Evolutionary conservation across 2,329 filamentous ascomycete genomes (phyloP).

Genomic region (Dichotomopilus funicola): DNA sequence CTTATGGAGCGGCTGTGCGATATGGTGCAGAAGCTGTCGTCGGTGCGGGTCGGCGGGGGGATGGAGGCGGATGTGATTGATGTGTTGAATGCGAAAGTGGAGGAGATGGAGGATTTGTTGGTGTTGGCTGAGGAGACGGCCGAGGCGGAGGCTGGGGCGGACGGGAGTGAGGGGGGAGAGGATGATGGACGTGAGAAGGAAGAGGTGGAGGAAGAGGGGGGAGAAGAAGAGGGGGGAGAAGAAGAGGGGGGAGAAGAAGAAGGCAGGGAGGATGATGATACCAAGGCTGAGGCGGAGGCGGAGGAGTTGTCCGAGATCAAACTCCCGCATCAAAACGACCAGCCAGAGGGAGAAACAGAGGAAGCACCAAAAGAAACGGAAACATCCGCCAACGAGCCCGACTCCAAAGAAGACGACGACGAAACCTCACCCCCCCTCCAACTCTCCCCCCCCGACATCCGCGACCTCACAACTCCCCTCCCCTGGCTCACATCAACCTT

Average conservation of each 20-base stretch:
- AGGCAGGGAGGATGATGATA: neutral
- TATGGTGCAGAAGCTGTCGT: conserved; percentile 33
- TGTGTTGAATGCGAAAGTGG: conserved; percentile 35
- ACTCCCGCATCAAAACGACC: neutral
- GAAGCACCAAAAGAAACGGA: neutral
- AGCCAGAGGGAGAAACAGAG: neutral
- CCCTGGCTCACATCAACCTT: conserved; percentile 11
- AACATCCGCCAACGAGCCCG: neutral
- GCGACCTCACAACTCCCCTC: conserved; percentile 9
- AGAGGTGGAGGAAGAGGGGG: neutral
- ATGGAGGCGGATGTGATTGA: conserved; percentile 29
- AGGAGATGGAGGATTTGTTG: conserved; percentile 37
- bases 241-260: neutral
- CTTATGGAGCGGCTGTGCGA: conserved; percentile 40
- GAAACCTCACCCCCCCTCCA: neutral
- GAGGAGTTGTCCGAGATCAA: neutral
- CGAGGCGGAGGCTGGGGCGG: conserved; percentile 9
- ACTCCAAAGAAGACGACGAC: neutral
- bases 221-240: neutral
- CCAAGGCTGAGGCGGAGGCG: no score
- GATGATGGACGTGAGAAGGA: neutral
- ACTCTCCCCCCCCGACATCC: conserved; percentile 1
- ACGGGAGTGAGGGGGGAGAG: neutral
- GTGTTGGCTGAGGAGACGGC: conserved; percentile 12
- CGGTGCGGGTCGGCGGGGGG: conserved; percentile 23